Evolutionary conservation across 106 monocot genomes (phyloP), one percentile per base, ranked within the genome.

Genomic region (Dendrobium chrysotoxum): DNA sequence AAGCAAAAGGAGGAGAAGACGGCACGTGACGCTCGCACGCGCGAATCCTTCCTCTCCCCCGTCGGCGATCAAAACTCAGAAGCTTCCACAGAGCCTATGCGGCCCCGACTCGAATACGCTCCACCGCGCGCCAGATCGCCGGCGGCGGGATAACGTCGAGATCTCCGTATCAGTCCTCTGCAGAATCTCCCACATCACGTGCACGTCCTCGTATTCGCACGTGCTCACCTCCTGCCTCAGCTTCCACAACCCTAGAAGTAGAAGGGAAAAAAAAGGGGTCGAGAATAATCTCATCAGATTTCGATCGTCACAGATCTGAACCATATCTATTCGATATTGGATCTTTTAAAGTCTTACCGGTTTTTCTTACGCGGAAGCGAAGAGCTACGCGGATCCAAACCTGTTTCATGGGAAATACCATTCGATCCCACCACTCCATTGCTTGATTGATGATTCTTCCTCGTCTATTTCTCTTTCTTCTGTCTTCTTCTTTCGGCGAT

Each of bases 181-280:
- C 75, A 86, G 79, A 79, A 86, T 86, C 77, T 82, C 86, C 86
- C 86, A 86, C 86, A 86, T 86, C 79, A 86, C 82, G 66, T 68
- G 86, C 46, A 86, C 86, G 50, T 86, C 86, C 75, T 82, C 82
- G 79, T 86, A 86, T 82, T 86, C 86, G 82, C 82, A 86, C 42
- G 82, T 79, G 58, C 72, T 55, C 78, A 85, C 85, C 74, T 85
- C 85, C 41, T 79, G 53, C 81, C 74, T 81, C 81, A 72, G 72
- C 72, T 72, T 30, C 18, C 72, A 13, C 0, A 38, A 0, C 72
- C 66, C 66, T 67, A 66, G n/a, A 1, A 8, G 9, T 25, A 4
- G 26, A 67, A 28, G 6, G 0, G n/a, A 25, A 28, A 67, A 57
- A 57, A 57, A 21, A 0, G 18, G 26, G 7, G 1, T 7, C 10